These are phyloP conservation scores for Phytophthora cactorum DNA, from an alignment of 352 stramenopile genomes.

Conservation along the genomic window DNA sequence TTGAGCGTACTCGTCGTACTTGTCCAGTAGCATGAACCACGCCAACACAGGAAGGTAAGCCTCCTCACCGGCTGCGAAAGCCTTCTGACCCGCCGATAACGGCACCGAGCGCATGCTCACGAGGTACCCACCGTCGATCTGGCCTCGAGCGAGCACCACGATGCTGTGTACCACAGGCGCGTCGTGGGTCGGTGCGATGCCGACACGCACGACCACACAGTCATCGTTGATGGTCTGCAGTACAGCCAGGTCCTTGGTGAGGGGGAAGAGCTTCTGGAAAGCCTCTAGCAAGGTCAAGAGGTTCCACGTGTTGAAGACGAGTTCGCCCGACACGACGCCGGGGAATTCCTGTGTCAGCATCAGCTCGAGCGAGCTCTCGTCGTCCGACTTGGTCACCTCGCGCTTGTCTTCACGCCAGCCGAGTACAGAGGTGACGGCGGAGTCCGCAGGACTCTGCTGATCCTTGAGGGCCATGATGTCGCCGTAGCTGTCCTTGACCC, in stretches of 20 bases:
- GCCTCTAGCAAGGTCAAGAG: constrained; percentile 36
- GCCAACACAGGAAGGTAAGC: constrained; percentile 38
- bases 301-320: constrained; percentile 55
- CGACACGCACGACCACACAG: constrained; percentile 47
- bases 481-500: constrained; percentile 54
- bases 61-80: constrained; percentile 38
- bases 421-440: constrained; percentile 17
- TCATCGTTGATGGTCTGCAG: constrained; percentile 57
- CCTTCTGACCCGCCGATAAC: constrained; percentile 39
- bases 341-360: constrained; percentile 45
- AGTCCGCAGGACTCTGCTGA: constrained; percentile 29
- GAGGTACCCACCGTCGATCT: constrained; percentile 53
- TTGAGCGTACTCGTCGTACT: constrained; percentile 36
- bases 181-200: constrained; percentile 32
- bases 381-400: constrained; percentile 21
- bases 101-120: constrained; percentile 49
- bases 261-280: constrained; percentile 44
- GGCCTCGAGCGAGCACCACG: constrained; percentile 46
- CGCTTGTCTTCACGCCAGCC: constrained; percentile 46
- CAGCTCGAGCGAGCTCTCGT: constrained; percentile 33
- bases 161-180: constrained; percentile 48
- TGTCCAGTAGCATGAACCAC: constrained; percentile 56
- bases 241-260: constrained; percentile 47
- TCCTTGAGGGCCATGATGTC: constrained; percentile 49
- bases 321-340: constrained; percentile 38